Evolutionary conservation across 345 rosid species (phyloP).

Genomic region (Dipteronia dyeriana): DNA sequence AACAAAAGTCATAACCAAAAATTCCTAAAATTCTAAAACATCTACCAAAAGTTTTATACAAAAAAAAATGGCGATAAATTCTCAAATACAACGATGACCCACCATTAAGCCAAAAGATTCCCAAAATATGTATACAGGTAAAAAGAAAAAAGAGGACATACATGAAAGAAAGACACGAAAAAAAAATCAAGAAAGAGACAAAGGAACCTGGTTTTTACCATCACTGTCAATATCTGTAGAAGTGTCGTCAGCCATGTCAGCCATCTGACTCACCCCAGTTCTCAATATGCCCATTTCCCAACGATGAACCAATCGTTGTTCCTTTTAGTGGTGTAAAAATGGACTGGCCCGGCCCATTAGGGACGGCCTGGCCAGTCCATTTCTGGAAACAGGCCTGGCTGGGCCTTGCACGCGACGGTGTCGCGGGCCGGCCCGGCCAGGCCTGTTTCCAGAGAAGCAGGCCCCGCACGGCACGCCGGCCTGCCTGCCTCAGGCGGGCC

Average conservation of each 20-base stretch:
- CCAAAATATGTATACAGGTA: slow-evolving; percentile 12
- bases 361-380: no score
- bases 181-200: slow-evolving; percentile 30
- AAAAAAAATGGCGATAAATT: not conserved
- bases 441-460: no score
- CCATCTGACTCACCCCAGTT: slow-evolving; percentile 88
- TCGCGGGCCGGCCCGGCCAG: no score
- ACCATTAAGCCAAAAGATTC: slow-evolving; percentile 23
- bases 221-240: slow-evolving; percentile 89
- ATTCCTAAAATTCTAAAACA: not conserved
- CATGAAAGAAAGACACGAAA: no score
- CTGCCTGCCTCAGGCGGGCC: no score
- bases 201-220: slow-evolving; percentile 71
- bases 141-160: slow-evolving; percentile 14
- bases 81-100: slow-evolving; percentile 39
- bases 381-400: no score
- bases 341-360: no score
- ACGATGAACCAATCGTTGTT: slow-evolving; percentile 41
- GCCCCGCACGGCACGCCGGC: no score
- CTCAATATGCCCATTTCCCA: slow-evolving; percentile 67
- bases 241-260: slow-evolving; percentile 89
- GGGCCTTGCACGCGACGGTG: no score
- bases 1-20: not conserved
- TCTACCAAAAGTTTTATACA: no score
- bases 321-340: no score